Conservation (phyloP, 768 basidiomycete species). For the Pisolithus sp. region DNA sequence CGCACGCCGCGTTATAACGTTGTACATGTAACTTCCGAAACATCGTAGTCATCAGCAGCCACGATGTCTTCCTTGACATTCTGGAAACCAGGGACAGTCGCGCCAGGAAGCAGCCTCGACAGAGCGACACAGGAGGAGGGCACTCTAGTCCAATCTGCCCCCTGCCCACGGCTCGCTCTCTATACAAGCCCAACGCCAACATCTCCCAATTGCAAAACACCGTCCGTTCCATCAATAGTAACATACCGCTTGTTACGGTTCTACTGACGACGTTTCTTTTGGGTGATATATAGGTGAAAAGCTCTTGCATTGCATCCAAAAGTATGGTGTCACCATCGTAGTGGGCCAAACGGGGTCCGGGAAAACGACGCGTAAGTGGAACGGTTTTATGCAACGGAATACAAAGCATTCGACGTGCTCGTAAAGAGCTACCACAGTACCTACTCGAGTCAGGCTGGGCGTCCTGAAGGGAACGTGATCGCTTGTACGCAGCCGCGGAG, state of each 20-base stretch:
- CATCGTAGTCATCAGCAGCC: neutral
- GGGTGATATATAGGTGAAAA: slow-evolving; percentile 50
- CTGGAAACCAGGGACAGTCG: slow-evolving; percentile 86
- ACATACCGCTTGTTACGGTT: neutral
- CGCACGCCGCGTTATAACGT: too few relatives aligned
- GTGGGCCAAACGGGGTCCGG: slow-evolving; percentile 96
- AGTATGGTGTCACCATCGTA: slow-evolving; percentile 76
- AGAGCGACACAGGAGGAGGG: slow-evolving; percentile 74
- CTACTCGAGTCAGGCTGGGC: slow-evolving; percentile 94
- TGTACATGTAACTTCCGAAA: neutral
- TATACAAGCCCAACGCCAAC: slow-evolving; percentile 70
- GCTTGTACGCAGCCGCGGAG: slow-evolving; percentile 91
- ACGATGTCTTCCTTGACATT: slow-evolving; percentile 57
- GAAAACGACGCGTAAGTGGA: slow-evolving; percentile 86
- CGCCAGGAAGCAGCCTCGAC: slow-evolving; percentile 84
- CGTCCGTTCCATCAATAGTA: slow-evolving; percentile 37
- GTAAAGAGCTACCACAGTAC: slow-evolving; percentile 89
- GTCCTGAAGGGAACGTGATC: slow-evolving; percentile 68
- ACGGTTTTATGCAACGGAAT: neutral
- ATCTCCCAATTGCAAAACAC: slow-evolving; percentile 88
- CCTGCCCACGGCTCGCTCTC: slow-evolving; percentile 48
- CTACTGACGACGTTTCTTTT: neutral
- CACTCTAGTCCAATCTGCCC: slow-evolving; percentile 60
- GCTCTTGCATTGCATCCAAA: slow-evolving; percentile 79
- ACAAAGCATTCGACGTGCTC: slow-evolving; percentile 1